Conservation (phyloP, 2,329 filamentous ascomycete genomes). For the Pseudogymnoascus sp. region DNA sequence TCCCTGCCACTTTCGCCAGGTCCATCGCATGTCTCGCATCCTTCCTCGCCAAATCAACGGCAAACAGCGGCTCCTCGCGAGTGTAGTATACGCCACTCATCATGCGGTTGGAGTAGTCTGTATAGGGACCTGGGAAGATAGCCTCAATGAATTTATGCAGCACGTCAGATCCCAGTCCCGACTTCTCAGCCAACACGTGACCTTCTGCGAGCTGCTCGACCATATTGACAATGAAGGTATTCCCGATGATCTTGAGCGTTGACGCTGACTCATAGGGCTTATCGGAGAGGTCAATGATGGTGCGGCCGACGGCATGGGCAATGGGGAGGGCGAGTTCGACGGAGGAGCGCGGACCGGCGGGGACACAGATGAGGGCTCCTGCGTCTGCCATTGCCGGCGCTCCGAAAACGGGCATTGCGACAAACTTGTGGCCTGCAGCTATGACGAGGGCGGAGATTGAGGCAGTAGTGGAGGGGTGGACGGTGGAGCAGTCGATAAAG, state of each 20-base stretch:
- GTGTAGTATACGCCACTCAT: conserved; percentile 66
- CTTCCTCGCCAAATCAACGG: conserved; percentile 73
- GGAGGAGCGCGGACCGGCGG: conserved; percentile 53
- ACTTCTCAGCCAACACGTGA: conserved; percentile 71
- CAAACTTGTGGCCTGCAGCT: conserved; percentile 59
- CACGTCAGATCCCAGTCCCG: conserved; percentile 61
- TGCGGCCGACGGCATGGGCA: conserved; percentile 60
- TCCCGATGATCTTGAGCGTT: conserved; percentile 74
- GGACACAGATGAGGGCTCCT: conserved; percentile 64
- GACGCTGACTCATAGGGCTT: conserved; percentile 61
- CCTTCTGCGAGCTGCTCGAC: conserved; percentile 72
- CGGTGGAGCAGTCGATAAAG: conserved; percentile 79
- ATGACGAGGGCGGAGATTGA: conserved; percentile 50
- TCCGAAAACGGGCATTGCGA: conserved; percentile 68
- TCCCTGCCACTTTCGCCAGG: conserved; percentile 55
- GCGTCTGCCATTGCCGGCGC: conserved; percentile 61
- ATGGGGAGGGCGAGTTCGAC: conserved; percentile 61
- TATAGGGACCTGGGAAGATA: conserved; percentile 69
- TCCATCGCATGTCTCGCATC: conserved; percentile 67
- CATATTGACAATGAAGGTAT: conserved; percentile 79
- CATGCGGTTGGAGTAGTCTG: conserved; percentile 69
- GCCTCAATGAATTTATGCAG: conserved; percentile 63
- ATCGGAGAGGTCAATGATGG: conserved; percentile 61
- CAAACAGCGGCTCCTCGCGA: conserved; percentile 71
- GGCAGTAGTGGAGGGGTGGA: conserved; percentile 75